Base-by-base conservation (phyloP, 2,329 filamentous ascomycete species). In the Pseudogymnoascus sp. region DNA sequence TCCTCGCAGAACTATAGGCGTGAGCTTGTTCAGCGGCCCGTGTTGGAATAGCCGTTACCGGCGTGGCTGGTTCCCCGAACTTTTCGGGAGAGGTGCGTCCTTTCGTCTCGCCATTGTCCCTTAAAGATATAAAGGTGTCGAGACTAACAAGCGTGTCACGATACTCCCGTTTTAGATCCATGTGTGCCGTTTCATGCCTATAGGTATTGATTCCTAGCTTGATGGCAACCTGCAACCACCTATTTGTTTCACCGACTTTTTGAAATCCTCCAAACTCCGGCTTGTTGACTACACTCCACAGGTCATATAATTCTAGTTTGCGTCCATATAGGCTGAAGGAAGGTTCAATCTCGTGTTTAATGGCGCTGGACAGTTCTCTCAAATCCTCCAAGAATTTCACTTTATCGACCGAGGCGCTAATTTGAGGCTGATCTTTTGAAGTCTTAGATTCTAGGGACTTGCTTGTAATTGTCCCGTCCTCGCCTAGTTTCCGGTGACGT, bases 261-360 rank as follows among this genome's bases (percentile, higher is more conserved):
- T 69, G 63, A 60, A 63, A 68, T 7, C 71, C 71, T 10, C 70
- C 68, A 61, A 70, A 68, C 28, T 69, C 61, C 12, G 64, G 61
- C 8, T 65, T 68, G n/a, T 61, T 64, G 12, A 72, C 70, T 6
- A 68, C 63, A 37, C 68, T 66, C 70, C 70, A 74, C 4, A 74
- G 60, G 8, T 63, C 65, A 61, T 70, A 72, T 12, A 73, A 61
- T 6, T 70, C 53, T 5, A 72, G 62, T 12, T 61, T 59, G 50
- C 64, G 62, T 4, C 67, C 71, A 46, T 66, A 65, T 4, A 74
- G 70, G 10, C 24, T 41, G 6, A 69, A 69, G 14, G 62, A 61
- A 26, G 70, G 66, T 11, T 70, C 60, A n/a, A 70, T 38, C 26
- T 68, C 65, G 2, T 66, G 1, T 6, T 62, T 60, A 11, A 19